Percentiles rank a stretch among this genome's conserved stretches.
Conservation (phyloP, 306 rosid genomes). For the Fragaria ananassa region DNA sequence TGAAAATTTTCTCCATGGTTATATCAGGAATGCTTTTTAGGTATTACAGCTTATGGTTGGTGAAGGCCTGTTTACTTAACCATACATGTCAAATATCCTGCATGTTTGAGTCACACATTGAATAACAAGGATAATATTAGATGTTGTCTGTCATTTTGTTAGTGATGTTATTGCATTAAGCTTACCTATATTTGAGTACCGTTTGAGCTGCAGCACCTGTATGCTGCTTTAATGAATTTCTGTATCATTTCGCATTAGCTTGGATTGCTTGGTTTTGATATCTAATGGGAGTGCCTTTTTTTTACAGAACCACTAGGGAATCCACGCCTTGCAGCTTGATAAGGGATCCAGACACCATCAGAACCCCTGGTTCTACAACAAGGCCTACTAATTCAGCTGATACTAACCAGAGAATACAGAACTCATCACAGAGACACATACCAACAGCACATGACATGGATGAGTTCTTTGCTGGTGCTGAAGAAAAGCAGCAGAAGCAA, state of each 20-base stretch:
- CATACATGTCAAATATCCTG: neutral
- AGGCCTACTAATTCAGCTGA: conserved; percentile 59
- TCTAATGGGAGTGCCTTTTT: conserved; percentile 18
- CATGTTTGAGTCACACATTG: conserved; percentile 1
- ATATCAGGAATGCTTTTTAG: neutral
- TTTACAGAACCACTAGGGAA: conserved; percentile 75
- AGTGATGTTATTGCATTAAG: neutral
- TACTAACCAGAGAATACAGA: conserved; percentile 42
- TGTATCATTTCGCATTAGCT: neutral
- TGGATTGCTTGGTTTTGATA: conserved; percentile 6
- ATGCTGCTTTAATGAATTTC: neutral
- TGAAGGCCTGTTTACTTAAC: conserved; percentile 1
- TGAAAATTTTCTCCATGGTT: neutral
- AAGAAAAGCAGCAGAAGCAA: conserved; percentile 62
- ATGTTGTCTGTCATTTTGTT: neutral
- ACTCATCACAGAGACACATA: conserved; percentile 50
- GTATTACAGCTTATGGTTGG: conserved; percentile 10
- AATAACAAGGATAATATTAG: neutral
- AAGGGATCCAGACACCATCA: conserved; percentile 55
- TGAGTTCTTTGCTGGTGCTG: conserved; percentile 74
- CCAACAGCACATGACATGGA: conserved; percentile 76
- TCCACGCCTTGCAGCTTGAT: conserved; percentile 93
- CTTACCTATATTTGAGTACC: neutral
- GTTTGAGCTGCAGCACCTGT: neutral
- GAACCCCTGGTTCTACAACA: conserved; percentile 81